phyloP scores from a whole-genome alignment of 202 grass and related monocot genomes.

The Tripidium arundinaceum region DNA sequence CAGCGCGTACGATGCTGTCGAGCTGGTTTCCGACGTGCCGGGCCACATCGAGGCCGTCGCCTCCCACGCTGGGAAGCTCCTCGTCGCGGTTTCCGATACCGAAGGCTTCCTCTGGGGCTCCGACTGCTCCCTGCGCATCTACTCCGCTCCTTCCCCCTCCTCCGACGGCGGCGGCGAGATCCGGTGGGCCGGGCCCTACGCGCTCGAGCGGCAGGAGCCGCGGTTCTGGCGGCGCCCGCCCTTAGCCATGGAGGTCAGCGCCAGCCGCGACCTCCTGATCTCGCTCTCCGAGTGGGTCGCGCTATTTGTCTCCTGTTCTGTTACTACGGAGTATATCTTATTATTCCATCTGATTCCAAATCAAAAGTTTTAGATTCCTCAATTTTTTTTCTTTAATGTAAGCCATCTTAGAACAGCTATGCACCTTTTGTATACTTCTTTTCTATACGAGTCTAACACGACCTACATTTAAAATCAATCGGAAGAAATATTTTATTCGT shows the following conservation, averaged over 20 bases:
- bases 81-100: slow-evolving; percentile 64
- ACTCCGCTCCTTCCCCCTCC: slow-evolving; percentile 31
- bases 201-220: slow-evolving; percentile 57
- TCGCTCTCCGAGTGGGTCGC: slow-evolving; percentile 88
- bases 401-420: no score
- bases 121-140: slow-evolving; percentile 75
- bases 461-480: no score
- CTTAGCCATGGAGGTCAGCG: slow-evolving; percentile 69
- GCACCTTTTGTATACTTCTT: no score
- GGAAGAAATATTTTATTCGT: no score
- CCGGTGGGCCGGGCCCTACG: slow-evolving; percentile 54
- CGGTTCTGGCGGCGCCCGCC: slow-evolving; percentile 73
- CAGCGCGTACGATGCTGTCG: slow-evolving; percentile 78
- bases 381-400: no score
- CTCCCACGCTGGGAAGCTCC: slow-evolving; percentile 72
- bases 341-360: no score
- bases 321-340: no score
- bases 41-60: slow-evolving; percentile 71
- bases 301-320: no score
- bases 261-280: slow-evolving; percentile 69
- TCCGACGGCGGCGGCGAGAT: slow-evolving; percentile 45
- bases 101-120: slow-evolving; percentile 61
- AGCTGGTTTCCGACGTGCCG: slow-evolving; percentile 63
- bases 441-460: no score
- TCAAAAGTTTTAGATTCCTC: no score